Base-by-base conservation (phyloP, 2,329 filamentous ascomycete genomes). In the Colletotrichum acutatum region DNA sequence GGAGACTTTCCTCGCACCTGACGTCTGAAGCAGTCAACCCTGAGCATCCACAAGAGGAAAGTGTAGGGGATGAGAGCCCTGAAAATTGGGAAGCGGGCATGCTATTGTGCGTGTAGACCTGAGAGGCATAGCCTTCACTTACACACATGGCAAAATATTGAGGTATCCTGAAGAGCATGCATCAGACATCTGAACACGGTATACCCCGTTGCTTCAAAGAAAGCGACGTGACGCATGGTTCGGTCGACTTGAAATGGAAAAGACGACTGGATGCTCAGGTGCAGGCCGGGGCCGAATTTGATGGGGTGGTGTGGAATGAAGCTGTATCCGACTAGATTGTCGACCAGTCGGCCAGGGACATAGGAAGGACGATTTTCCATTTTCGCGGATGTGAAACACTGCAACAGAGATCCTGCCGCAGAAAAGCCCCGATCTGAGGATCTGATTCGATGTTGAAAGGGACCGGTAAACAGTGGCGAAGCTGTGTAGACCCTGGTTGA, bases 201-300 rank as follows among this genome's bases (percentile, higher is more conserved):
- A 8, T 37, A 42, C 2, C 66, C 59, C 19, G 70, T 72, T 28
- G 9, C 58, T 5, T 66, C 66, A 19, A 72, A 72, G 52, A 72
- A 72, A 37, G 70, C 66, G 26, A 70, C 70, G n/a, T 69, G 65
- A 32, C 30, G 34, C 26, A 65, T 22, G 16, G 34, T 34, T 42
- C 24, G 28, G 5, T 57, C 6, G 22, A 65, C 5, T 60, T 19
- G 11, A 37, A n/a, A 24, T 14, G n/a, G 52, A n/a, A 19, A 19
- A 22, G 24, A n/a, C 32, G 19, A 24, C 16, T 24, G 62, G 5
- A 28, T 11, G 24, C 22, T 54, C n/a, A 19, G 61, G 22, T 11
- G 28, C 6, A 49, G 8, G 1, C 42, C 42, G 19, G 19, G 42
- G 42, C 42, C 42, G 3, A 22, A 22, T 49, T 49, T 49, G 42